Evolutionary conservation across 306 rosid species (phyloP), one percentile per base, ranked within the genome.

Genomic region (Arachis hypogaea): DNA sequence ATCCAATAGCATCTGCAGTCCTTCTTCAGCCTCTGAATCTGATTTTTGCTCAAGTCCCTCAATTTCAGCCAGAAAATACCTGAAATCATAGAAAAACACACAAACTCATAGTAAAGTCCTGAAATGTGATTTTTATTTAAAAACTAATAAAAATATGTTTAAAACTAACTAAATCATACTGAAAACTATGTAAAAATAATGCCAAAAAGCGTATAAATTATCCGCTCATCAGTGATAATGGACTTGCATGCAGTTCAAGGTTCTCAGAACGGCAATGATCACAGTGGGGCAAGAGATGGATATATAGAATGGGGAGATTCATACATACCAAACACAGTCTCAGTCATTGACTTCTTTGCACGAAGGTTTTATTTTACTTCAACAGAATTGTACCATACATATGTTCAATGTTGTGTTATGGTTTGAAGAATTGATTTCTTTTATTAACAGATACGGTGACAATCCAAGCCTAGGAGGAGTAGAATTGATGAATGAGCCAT

Each of bases 211-310:
- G 14, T 14, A 14, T 14, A 14, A 14, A 14, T 14, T 14, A 14
- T 14, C 14, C 14, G 14, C 14, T 14, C 14, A 14, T 14, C 14
- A 14, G 14, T 88, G 61, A 83, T 88, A 45, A 66, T 85, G 49
- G 84, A 88, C 57, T 86, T 88, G 58, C 90, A 86, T 86, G 93
- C 88, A 11, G 74, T 38, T 75, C 66, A 66, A 75, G 90, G 86
- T 51, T 88, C 93, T 6, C 93, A 86, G 59, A 88, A 88, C 59
- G 90, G 84, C 22, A 62, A 75, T 9, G 77, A 77, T 0, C 87
- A 82, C 59, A 88, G 93, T 43, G 93, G 66, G 5, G 2, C 93
- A 52, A 82, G 90, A 78, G 93, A 88, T 69, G 86, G 87, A 29
- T 75, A 50, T 28, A 12, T 0, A 4, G 86, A 84, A 75, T 88